Base-by-base conservation (phyloP, 768 basidiomycete genomes). In the Trametes villosa region DNA sequence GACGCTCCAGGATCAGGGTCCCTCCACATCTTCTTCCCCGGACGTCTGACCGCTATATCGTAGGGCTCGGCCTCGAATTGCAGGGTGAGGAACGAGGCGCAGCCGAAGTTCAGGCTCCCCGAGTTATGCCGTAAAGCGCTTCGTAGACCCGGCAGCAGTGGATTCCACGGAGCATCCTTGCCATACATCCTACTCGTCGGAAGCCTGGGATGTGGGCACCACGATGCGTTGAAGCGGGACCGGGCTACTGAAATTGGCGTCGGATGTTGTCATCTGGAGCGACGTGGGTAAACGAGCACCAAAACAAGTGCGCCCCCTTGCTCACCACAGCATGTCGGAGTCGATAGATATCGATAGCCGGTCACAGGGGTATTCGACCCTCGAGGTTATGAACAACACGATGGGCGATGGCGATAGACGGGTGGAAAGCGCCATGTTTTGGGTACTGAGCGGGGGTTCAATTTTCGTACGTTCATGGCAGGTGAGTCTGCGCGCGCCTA, bases 61-160 rank as follows among this genome's bases (percentile, higher is more conserved):
- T 18, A 31, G 29, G 46, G 24, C 8, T 49, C n/a, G 48, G 30
- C 18, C 44, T 26, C 44, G 44, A 22, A 27, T 33, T 17, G 31
- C 6, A 33, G 13, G 30, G 6, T 38, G 29, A 33, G 41, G 12
- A 44, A 44, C 11, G n/a, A 27, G 18, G 13, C 4, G 22, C 22
- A 22, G 53, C 49, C 41, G 20, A 31, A 31, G 9, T 22, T 27
- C 24, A 13, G n/a, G 18, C 51, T 40, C 30, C 26, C n/a, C 51
- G 40, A 53, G 15, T 40, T 7, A 33, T 45, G 53, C 42, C 41
- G 53, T 54, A 54, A 54, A 24, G 18, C 53, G 30, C 42, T 33
- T 30, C 52, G 1, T 20, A 24, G 20, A 6, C n/a, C 34, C 9
- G n/a, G 9, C 27, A 33, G 50, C 50, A 51, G 24, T 34, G 24